A percentile compares a stretch with the other conserved stretches of the same genome.
Evolutionary conservation across 352 stramenopile species (phyloP).

Genomic region (Achlya hypogyna): DNA sequence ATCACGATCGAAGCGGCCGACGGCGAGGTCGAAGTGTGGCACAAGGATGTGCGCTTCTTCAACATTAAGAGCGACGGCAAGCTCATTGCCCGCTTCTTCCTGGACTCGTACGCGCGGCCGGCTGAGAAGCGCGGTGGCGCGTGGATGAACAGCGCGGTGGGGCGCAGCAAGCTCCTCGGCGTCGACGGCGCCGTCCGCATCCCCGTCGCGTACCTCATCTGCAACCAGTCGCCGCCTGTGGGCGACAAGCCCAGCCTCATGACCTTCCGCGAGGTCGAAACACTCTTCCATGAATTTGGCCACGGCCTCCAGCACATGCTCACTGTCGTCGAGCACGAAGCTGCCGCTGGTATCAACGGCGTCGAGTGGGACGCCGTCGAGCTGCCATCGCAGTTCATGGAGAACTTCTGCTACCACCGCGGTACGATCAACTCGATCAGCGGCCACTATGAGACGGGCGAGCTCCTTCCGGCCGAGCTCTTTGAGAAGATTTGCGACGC

Average conservation of each 20-base stretch:
- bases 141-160: slow-evolving; percentile 97
- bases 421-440: slow-evolving; percentile 75
- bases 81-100: slow-evolving; percentile 93
- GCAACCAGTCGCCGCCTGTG: slow-evolving; percentile 92
- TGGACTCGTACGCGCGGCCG: slow-evolving; percentile 96
- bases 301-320: slow-evolving; percentile 99
- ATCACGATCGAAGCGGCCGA: slow-evolving; percentile 83
- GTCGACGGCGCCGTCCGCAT: slow-evolving; percentile 56
- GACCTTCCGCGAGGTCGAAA: slow-evolving; percentile 97
- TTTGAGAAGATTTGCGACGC: slow-evolving; percentile 95
- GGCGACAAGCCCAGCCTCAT: slow-evolving; percentile 93
- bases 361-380: slow-evolving; percentile 99
- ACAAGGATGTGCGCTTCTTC: slow-evolving; percentile 94
- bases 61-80: slow-evolving; percentile 64
- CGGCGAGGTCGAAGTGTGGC: slow-evolving; percentile 77
- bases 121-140: slow-evolving; percentile 96
- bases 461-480: slow-evolving; percentile 88
- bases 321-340: slow-evolving; percentile 90
- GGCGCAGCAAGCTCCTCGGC: slow-evolving; percentile 84
- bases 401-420: slow-evolving; percentile 98
- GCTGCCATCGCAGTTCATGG: slow-evolving; percentile 98
- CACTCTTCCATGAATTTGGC: slow-evolving; percentile 94
- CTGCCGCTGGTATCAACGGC: slow-evolving; percentile 94
- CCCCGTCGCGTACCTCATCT: slow-evolving; percentile 96
- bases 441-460: slow-evolving; percentile 76